These are phyloP conservation scores for Ustilago xerochloae DNA, from an alignment of 1,284 basidiomycete genomes.

Conservation along the genomic window DNA sequence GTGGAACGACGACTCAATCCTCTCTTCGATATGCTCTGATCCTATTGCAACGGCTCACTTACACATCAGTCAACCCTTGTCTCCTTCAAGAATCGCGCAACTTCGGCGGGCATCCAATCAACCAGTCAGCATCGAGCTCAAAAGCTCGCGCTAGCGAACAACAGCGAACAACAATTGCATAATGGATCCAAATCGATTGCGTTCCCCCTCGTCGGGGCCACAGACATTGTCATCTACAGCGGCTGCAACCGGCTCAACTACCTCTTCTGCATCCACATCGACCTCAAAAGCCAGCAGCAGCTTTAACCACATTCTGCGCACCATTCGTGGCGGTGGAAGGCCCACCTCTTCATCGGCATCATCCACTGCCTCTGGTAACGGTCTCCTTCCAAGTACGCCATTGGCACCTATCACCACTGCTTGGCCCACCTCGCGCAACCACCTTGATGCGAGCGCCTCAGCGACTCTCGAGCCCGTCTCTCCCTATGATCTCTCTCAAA, in stretches of 20 bases:
- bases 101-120: background rate
- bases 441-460: constrained; percentile 14
- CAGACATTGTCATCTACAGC: constrained; percentile 16
- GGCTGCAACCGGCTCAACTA: constrained; percentile 5
- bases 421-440: constrained; percentile 22
- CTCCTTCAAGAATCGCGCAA: background rate
- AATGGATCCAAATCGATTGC: constrained; percentile 37
- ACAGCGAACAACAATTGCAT: background rate
- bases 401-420: constrained; percentile 45
- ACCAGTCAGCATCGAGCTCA: background rate
- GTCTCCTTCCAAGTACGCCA: constrained; percentile 28
- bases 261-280: constrained; percentile 12
- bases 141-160: background rate
- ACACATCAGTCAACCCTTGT: background rate
- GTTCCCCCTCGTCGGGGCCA: constrained; percentile 21
- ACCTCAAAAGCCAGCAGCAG: constrained; percentile 36
- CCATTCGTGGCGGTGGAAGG: constrained; percentile 28
- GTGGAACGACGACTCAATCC: background rate
- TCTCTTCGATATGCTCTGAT: background rate
- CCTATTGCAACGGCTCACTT: background rate
- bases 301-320: constrained; percentile 45
- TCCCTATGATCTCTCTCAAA: constrained; percentile 28
- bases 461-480: constrained; percentile 36
- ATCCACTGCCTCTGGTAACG: constrained; percentile 14
- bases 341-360: constrained; percentile 27